Percentiles rank a stretch among this genome's conserved stretches.
Conservation (phyloP, 805 yeast genomes). For the Candida tallmaniae region DNA sequence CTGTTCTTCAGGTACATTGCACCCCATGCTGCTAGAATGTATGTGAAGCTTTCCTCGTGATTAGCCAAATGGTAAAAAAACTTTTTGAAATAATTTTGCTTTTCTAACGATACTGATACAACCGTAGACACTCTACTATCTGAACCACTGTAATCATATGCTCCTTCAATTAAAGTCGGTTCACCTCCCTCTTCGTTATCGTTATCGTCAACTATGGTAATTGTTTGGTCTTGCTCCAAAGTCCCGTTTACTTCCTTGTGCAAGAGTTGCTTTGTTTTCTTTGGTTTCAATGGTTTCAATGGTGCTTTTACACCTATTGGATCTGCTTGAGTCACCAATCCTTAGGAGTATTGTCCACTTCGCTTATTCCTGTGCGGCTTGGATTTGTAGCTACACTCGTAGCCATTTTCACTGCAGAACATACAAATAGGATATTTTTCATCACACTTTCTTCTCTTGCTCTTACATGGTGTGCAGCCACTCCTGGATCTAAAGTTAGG, state of each 20-base stretch:
- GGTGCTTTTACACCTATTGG: too few relatives aligned
- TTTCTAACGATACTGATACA: constrained; percentile 14
- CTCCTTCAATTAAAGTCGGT: background rate
- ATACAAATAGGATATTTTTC: constrained; percentile 19
- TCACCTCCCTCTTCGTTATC: background rate
- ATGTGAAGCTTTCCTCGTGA: constrained; percentile 17
- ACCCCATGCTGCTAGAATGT: constrained; percentile 27
- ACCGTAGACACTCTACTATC: constrained; percentile 14
- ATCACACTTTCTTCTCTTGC: constrained; percentile 19
- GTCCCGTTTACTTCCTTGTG: too few relatives aligned
- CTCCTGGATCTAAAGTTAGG: constrained; percentile 10
- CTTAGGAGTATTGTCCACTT: too few relatives aligned
- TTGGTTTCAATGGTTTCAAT: too few relatives aligned
- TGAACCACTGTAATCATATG: too few relatives aligned
- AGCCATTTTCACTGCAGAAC: constrained; percentile 12
- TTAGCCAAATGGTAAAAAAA: constrained; percentile 17
- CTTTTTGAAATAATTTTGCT: constrained; percentile 21
- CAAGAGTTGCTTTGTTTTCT: too few relatives aligned
- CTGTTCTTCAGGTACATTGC: constrained; percentile 13
- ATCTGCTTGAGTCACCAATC: too few relatives aligned
- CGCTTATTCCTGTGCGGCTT: background rate
- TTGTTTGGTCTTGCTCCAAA: too few relatives aligned
- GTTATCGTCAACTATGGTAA: too few relatives aligned
- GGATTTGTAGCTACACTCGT: constrained; percentile 13
- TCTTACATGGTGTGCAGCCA: constrained; percentile 16